Percentiles rank a stretch among this genome's conserved stretches.
Evolutionary conservation across 495 filamentous ascomycete species (phyloP).

Genomic region (Trichoderma erinaceum): DNA sequence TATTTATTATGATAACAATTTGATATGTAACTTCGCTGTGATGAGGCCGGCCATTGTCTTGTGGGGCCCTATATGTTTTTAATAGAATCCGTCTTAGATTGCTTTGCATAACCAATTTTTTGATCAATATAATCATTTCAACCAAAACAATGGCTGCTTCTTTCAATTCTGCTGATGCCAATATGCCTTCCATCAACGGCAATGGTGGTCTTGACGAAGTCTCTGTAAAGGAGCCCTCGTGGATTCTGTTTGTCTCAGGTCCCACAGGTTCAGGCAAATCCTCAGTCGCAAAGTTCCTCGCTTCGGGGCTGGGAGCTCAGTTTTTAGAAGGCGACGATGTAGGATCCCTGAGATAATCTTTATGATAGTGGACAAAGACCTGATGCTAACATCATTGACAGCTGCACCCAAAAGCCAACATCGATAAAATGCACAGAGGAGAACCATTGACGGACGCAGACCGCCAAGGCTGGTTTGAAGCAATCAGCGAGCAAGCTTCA

Average conservation of each 20-base stretch:
- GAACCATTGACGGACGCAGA: not conserved
- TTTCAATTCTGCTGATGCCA: not conserved
- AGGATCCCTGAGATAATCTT: too few relatives aligned
- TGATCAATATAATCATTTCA: not conserved
- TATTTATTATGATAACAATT: not conserved
- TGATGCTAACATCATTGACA: not conserved
- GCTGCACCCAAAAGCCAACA: constrained; percentile 8
- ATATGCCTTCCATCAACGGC: not conserved
- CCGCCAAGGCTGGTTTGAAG: constrained; percentile 4
- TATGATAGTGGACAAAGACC: too few relatives aligned
- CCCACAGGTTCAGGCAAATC: not conserved
- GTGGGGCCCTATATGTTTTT: too few relatives aligned
- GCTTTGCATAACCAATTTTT: too few relatives aligned
- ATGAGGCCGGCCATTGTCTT: too few relatives aligned
- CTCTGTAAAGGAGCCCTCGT: not conserved
- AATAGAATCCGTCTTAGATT: too few relatives aligned
- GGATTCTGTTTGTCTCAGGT: not conserved
- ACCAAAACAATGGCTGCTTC: not conserved
- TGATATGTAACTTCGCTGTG: too few relatives aligned
- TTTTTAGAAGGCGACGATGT: constrained; percentile 6
- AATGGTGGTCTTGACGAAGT: not conserved
- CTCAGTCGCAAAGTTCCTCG: constrained; percentile 1
- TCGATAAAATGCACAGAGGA: constrained; percentile 2
- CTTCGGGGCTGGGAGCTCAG: not conserved
- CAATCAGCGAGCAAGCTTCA: constrained; percentile 2